phyloP scores from a whole-genome alignment of 192 early-diverging fungal genomes.

The Gorgonomyces haynaldii region DNA sequence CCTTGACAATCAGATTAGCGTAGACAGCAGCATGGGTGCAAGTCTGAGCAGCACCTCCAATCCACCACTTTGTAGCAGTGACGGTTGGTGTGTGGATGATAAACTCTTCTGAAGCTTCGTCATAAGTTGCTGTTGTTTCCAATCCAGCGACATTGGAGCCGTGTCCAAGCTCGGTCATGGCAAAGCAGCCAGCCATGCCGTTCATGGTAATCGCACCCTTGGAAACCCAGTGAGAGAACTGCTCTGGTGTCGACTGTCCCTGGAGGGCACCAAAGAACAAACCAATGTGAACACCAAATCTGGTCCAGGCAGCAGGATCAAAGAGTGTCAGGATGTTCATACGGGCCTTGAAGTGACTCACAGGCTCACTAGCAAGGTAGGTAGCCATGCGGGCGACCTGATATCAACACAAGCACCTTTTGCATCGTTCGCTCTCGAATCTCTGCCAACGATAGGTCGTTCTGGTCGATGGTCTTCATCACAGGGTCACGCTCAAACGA shows the following conservation, averaged over 20 bases:
- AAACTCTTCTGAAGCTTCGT: conserved; percentile 73
- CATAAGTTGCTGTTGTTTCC: conserved; percentile 86
- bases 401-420: conserved; percentile 41
- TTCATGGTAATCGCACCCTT: conserved; percentile 73
- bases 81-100: conserved; percentile 46
- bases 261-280: conserved; percentile 79
- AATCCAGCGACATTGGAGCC: conserved; percentile 85
- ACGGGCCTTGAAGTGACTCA: conserved; percentile 56
- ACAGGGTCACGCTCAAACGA: conserved; percentile 76
- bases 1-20: conserved; percentile 73
- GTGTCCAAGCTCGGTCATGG: conserved; percentile 77
- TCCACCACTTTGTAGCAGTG: conserved; percentile 88
- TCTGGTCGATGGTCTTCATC: conserved; percentile 67
- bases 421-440: conserved; percentile 77
- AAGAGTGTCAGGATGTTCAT: conserved; percentile 64
- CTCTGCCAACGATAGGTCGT: conserved; percentile 62
- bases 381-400: conserved; percentile 56
- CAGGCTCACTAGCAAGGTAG: conserved; percentile 58
- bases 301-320: conserved; percentile 84
- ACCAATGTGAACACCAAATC: conserved; percentile 80
- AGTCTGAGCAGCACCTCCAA: conserved; percentile 86
- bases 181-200: conserved; percentile 80
- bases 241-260: conserved; percentile 70
- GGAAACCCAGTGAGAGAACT: conserved; percentile 75
- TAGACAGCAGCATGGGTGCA: conserved; percentile 65